phyloP scores from a whole-genome alignment of 345 rosid genomes.

The Cochlearia excelsa region DNA sequence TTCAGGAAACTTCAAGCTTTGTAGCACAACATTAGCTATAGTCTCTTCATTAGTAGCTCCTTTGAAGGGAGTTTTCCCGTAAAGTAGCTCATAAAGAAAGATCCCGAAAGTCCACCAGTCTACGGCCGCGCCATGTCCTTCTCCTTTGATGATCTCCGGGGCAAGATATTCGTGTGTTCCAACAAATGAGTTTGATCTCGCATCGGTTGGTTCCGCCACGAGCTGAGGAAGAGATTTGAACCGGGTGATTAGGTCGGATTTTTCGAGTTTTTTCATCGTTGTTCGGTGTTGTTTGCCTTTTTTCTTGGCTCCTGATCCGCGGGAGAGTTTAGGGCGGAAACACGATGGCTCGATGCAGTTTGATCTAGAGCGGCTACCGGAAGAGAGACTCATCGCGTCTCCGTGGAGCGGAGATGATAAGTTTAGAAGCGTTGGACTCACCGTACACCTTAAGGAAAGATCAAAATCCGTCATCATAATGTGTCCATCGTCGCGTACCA shows the following conservation, averaged over 20 bases:
- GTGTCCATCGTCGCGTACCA: conserved; percentile 94
- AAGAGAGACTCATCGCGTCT: conserved; percentile 57
- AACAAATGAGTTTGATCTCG: conserved; percentile 92
- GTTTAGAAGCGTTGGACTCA: conserved; percentile 79
- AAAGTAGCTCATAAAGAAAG: conserved; percentile 77
- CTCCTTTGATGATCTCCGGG: conserved; percentile 94
- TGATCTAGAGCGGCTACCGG: conserved; percentile 65
- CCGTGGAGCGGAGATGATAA: conserved; percentile 49
- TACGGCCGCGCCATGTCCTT: conserved; percentile 98
- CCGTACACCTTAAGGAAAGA: conserved; percentile 84
- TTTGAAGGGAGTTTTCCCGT: conserved; percentile 85
- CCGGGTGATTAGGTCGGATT: conserved; percentile 46
- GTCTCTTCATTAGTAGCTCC: conserved; percentile 87
- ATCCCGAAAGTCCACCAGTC: conserved; percentile 99
- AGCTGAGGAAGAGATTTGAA: conserved; percentile 76
- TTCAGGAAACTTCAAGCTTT: conserved; percentile 77
- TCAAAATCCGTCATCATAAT: conserved; percentile 98
- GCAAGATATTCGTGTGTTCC: conserved; percentile 97
- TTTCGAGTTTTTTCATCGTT: conserved; percentile 55
- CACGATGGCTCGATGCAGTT: conserved; percentile 81
- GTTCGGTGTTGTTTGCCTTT: conserved; percentile 45
- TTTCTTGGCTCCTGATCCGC: conserved; percentile 44
- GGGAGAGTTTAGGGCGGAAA: conserved; percentile 66
- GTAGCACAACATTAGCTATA: conserved; percentile 69
- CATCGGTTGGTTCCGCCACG: conserved; percentile 96